Evolutionary conservation across 495 filamentous ascomycete genomes (phyloP).

Genomic region (Hypoxylon lenormandii): DNA sequence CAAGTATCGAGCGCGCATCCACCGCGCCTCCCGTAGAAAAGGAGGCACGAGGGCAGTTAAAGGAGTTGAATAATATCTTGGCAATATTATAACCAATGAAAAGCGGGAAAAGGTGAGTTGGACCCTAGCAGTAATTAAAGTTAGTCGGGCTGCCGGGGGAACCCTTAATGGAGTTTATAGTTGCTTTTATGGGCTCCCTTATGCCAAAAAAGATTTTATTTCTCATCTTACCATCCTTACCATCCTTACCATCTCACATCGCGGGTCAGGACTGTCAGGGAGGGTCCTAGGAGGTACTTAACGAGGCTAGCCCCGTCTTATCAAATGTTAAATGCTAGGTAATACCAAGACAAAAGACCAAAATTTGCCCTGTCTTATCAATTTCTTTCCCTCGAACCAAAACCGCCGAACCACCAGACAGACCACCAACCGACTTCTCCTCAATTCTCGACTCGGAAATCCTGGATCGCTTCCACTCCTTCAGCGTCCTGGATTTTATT

Average conservation of each 20-base stretch:
- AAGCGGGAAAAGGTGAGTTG: slow-evolving; percentile 22
- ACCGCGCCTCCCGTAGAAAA: background rate
- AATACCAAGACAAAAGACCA: background rate
- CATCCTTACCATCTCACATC: too few species aligned
- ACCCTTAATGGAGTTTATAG: slow-evolving; percentile 11
- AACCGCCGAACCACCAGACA: too few species aligned
- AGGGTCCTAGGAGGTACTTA: background rate
- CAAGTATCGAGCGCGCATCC: too few species aligned
- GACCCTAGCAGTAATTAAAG: slow-evolving; percentile 34
- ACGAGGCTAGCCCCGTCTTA: slow-evolving; percentile 6
- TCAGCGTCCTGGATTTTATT: slow-evolving; percentile 45
- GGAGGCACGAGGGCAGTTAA: background rate
- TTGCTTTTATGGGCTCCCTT: slow-evolving; percentile 15
- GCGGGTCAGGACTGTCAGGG: too few species aligned
- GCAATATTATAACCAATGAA: slow-evolving; percentile 14
- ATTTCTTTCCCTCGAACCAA: background rate
- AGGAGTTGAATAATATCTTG: slow-evolving; percentile 9
- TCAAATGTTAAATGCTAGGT: background rate
- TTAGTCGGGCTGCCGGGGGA: slow-evolving; percentile 18
- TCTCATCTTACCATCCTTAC: slow-evolving; percentile 23
- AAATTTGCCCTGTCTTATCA: background rate
- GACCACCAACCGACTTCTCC: background rate
- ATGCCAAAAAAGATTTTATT: slow-evolving; percentile 20
- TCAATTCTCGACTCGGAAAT: background rate
- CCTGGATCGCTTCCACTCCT: slow-evolving; percentile 52